phyloP scores from a whole-genome alignment of 306 rosid genomes.

The Mimosa pudica region DNA sequence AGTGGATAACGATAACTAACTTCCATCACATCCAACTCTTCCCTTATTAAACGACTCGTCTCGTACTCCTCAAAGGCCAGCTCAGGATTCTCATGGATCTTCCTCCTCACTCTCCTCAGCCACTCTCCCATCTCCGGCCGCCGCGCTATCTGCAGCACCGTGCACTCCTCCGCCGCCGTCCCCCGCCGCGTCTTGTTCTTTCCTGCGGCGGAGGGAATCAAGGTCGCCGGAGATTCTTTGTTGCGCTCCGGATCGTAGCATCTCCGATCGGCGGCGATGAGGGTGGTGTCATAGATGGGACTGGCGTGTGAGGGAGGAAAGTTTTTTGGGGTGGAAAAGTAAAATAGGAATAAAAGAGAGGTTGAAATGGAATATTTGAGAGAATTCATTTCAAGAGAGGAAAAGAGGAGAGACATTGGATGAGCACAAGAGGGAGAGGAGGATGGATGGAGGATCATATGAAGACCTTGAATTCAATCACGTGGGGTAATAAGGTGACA shows the following conservation, averaged over 20 bases:
- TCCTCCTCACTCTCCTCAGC: constrained; percentile 66
- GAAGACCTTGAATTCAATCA: constrained; percentile 34
- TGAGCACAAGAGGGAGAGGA: neutral
- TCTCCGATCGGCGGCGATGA: constrained; percentile 36
- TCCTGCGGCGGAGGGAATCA: neutral
- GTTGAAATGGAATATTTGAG: neutral
- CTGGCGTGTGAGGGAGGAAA: constrained; percentile 1
- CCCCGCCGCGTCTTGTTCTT: constrained; percentile 48
- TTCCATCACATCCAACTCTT: constrained; percentile 79
- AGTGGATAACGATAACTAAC: constrained; percentile 64
- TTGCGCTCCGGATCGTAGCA: constrained; percentile 23
- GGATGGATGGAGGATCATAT: neutral
- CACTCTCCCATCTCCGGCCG: constrained; percentile 68
- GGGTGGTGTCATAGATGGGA: constrained; percentile 14
- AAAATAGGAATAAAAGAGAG: neutral
- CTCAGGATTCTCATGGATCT: constrained; percentile 86
- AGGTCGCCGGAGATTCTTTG: neutral
- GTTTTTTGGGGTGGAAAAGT: neutral
- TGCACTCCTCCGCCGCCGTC: constrained; percentile 34
- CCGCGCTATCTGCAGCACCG: constrained; percentile 58
- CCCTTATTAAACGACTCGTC: constrained; percentile 68
- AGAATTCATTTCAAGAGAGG: constrained; percentile 42
- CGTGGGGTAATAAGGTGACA: constrained; percentile 35
- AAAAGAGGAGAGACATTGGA: neutral
- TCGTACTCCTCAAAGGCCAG: constrained; percentile 88